Conservation (phyloP, 169 alveolate genomes). For the Babesia divergens region DNA sequence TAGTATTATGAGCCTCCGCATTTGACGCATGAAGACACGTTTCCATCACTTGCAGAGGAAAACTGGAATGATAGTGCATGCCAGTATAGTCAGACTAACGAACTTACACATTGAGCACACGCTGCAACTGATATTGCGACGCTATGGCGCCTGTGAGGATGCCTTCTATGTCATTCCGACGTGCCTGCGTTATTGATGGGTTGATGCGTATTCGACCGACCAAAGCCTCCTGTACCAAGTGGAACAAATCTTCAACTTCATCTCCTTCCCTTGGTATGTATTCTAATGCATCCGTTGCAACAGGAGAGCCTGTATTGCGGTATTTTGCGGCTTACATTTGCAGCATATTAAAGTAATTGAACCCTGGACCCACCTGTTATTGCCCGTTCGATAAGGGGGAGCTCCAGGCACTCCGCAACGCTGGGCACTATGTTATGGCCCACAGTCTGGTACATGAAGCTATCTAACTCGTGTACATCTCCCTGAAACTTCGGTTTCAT, state of each 20-base stretch:
- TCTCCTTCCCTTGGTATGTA: slow-evolving; percentile 82
- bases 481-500: slow-evolving; percentile 24
- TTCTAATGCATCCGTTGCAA: slow-evolving; percentile 46
- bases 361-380: slow-evolving; percentile 68
- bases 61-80: no score
- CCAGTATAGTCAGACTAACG: no score
- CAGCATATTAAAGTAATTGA: not conserved
- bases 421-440: slow-evolving; percentile 89
- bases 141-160: slow-evolving; percentile 96
- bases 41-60: no score
- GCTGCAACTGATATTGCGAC: slow-evolving; percentile 91
- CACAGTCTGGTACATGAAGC: slow-evolving; percentile 95
- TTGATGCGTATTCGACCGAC: slow-evolving; percentile 17
- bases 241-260: slow-evolving; percentile 94
- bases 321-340: not conserved
- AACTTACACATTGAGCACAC: slow-evolving; percentile 93
- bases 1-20: no score
- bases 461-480: slow-evolving; percentile 81
- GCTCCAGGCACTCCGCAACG: slow-evolving; percentile 91
- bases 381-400: slow-evolving; percentile 82
- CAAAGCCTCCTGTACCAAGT: slow-evolving; percentile 62
- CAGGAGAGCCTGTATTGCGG: slow-evolving; percentile 20
- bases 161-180: slow-evolving; percentile 84
- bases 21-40: no score
- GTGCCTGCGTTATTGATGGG: slow-evolving; percentile 42